These are phyloP conservation scores for Rhizopogon roseolus DNA, from an alignment of 768 basidiomycete genomes.

Conservation along the genomic window DNA sequence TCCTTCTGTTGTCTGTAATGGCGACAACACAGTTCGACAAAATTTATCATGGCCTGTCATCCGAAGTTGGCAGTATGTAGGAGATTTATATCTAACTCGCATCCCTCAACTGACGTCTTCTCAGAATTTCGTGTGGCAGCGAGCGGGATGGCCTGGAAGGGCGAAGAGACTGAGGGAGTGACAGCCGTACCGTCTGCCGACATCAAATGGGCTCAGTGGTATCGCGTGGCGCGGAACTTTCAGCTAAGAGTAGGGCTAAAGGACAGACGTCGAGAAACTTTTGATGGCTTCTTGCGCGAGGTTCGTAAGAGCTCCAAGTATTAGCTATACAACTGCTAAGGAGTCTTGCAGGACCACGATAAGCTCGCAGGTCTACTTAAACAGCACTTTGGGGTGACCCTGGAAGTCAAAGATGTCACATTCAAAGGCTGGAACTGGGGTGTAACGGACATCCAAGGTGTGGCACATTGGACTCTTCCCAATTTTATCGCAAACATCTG, in stretches of 20 bases:
- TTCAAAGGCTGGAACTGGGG: conserved; percentile 99
- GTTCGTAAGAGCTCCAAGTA: conserved; percentile 32
- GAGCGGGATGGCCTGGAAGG: conserved; percentile 95
- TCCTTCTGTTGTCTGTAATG: conserved; percentile 15
- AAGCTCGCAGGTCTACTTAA: conserved; percentile 76
- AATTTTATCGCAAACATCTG: conserved; percentile 1
- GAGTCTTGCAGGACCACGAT: conserved; percentile 72
- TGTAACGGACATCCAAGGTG: conserved; percentile 89
- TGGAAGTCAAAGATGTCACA: conserved; percentile 83
- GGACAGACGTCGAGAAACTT: conserved; percentile 73
- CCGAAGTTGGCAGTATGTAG: conserved; percentile 79
- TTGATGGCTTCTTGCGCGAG: conserved; percentile 92
- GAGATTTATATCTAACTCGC: neutral
- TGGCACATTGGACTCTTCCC: conserved; percentile 9
- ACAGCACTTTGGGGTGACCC: conserved; percentile 78
- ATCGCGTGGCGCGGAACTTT: conserved; percentile 87
- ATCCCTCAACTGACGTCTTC: conserved; percentile 3
- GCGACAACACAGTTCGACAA: conserved; percentile 84
- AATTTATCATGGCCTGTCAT: conserved; percentile 70
- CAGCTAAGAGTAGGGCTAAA: conserved; percentile 84
- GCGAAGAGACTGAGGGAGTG: conserved; percentile 58
- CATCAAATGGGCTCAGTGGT: conserved; percentile 89
- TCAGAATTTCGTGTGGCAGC: conserved; percentile 83
- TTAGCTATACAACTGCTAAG: neutral
- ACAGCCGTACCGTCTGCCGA: conserved; percentile 62